Conservation (phyloP, 257 asterid genomes). For the Marsdenia floribunda region DNA sequence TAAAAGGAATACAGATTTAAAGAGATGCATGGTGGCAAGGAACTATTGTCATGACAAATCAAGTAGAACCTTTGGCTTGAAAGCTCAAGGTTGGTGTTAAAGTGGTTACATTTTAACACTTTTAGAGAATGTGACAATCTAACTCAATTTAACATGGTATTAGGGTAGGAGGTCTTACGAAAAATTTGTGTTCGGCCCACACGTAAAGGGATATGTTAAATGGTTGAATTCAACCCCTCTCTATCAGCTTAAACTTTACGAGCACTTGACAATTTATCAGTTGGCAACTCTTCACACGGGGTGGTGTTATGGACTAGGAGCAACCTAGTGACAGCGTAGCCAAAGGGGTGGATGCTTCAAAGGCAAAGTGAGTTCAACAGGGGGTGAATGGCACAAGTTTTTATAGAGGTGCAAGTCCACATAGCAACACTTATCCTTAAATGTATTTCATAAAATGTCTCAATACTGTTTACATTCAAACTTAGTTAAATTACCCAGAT, state of each 20-base stretch:
- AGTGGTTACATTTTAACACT: no score
- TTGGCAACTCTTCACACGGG: neutral
- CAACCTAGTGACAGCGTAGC: neutral
- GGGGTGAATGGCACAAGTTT: neutral
- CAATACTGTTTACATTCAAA: neutral
- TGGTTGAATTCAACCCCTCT: no score
- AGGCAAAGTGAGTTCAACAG: neutral
- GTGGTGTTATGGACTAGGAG: neutral
- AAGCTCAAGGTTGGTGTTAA: neutral
- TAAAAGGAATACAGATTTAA: neutral
- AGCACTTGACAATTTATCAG: neutral
- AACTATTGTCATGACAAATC: neutral
- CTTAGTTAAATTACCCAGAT: neutral
- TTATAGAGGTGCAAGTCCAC: neutral
- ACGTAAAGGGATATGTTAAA: no score
- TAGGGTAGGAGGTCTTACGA: no score
- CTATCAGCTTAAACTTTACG: no score
- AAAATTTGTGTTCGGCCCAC: no score
- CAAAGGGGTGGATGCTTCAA: neutral
- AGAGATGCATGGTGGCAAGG: constrained; percentile 1
- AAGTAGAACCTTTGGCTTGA: neutral
- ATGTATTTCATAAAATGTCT: neutral
- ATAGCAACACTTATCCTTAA: neutral
- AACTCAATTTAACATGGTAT: no score
- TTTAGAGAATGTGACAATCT: no score